phyloP scores from a whole-genome alignment of 2,329 filamentous ascomycete species.

The Byssoonygena ceratinophila region DNA sequence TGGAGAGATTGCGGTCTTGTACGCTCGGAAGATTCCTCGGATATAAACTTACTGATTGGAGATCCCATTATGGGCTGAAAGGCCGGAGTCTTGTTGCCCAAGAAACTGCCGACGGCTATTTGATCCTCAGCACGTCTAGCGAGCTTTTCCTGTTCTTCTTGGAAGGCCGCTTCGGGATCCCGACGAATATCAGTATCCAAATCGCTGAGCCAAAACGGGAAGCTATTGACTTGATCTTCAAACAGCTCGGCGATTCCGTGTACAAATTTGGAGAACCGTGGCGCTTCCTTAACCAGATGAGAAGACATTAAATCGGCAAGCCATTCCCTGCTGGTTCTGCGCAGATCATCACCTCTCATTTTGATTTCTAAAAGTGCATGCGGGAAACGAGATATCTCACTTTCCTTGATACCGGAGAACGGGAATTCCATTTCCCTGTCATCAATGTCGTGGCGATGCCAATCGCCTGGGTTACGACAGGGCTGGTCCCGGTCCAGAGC shows the following conservation, averaged over 20 bases:
- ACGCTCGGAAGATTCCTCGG: conserved; percentile 13
- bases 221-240: conserved; percentile 88
- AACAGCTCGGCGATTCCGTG: conserved; percentile 87
- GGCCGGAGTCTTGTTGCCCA: conserved; percentile 45
- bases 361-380: conserved; percentile 91
- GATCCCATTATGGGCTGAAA: conserved; percentile 27
- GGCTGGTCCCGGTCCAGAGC: conserved; percentile 70
- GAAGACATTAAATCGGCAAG: conserved; percentile 83
- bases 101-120: conserved; percentile 76
- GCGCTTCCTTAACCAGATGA: conserved; percentile 79
- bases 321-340: conserved; percentile 64
- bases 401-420: conserved; percentile 76
- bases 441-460: conserved; percentile 89
- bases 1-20: conserved; percentile 11
- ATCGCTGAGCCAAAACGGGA: conserved; percentile 92
- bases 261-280: conserved; percentile 92
- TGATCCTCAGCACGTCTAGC: conserved; percentile 76
- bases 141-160: conserved; percentile 77
- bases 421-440: conserved; percentile 71
- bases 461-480: conserved; percentile 75
- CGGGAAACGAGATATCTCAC: conserved; percentile 82
- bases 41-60: conserved; percentile 22
- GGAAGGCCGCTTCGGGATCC: conserved; percentile 81
- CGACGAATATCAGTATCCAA: conserved; percentile 88
- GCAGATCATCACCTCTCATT: conserved; percentile 49